Evolutionary conservation across 805 yeast species (phyloP).

Genomic region (Lachancea waltii): DNA sequence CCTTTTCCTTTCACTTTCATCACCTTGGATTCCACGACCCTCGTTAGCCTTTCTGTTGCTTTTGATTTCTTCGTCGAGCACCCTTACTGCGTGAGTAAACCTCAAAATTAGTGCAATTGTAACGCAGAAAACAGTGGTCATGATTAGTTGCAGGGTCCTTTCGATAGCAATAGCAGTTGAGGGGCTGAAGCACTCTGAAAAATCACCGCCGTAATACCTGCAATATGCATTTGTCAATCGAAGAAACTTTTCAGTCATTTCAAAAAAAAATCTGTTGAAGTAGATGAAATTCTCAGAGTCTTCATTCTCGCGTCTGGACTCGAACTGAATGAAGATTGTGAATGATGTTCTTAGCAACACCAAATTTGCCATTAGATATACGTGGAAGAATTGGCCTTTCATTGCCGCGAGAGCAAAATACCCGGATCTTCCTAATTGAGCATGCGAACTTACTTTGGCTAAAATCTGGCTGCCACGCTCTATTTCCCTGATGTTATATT

Average conservation of each 20-base stretch:
- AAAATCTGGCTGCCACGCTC: too few species aligned
- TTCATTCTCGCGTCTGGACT: slow-evolving; percentile 16
- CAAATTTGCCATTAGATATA: slow-evolving; percentile 21
- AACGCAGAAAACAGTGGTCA: slow-evolving; percentile 24
- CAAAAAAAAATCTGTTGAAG: slow-evolving; percentile 19
- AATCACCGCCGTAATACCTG: slow-evolving; percentile 22
- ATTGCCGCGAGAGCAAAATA: slow-evolving; percentile 1
- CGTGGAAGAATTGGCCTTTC: slow-evolving; percentile 16
- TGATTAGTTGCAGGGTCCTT: slow-evolving; percentile 24
- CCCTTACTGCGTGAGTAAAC: slow-evolving; percentile 20
- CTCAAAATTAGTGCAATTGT: slow-evolving; percentile 24
- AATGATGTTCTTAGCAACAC: slow-evolving; percentile 25
- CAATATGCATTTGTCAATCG: slow-evolving; percentile 17
- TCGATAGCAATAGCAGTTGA: slow-evolving; percentile 21
- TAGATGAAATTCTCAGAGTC: slow-evolving; percentile 11
- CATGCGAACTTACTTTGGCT: too few species aligned
- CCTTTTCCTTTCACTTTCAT: too few species aligned
- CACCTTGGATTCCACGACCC: too few species aligned
- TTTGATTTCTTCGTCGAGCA: slow-evolving; percentile 13
- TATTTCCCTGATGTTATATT: too few species aligned
- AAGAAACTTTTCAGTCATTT: slow-evolving; percentile 17
- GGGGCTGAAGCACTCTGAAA: slow-evolving; percentile 13
- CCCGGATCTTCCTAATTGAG: slow-evolving; percentile 1
- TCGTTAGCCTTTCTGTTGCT: too few species aligned
- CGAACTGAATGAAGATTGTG: slow-evolving; percentile 28